Percentiles rank a stretch among this genome's conserved stretches.
These are phyloP conservation scores for Incumbomyces delicatus DNA, from an alignment of 2,329 filamentous ascomycete species.

Conservation along the genomic window DNA sequence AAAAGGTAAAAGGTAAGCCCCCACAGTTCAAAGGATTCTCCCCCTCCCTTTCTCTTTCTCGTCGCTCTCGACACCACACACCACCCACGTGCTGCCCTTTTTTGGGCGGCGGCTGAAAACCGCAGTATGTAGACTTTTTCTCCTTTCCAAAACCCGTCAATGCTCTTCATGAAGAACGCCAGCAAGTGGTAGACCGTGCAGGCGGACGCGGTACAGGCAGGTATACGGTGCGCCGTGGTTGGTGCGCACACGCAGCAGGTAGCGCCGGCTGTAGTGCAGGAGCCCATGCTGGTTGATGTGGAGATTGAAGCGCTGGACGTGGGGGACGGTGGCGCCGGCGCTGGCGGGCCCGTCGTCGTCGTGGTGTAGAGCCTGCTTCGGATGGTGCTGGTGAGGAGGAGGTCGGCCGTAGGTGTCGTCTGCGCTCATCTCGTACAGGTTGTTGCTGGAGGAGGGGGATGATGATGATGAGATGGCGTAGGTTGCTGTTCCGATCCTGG, in stretches of 20 bases:
- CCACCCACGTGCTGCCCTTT: no score
- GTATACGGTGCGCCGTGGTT: slow-evolving; percentile 37
- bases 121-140: no score
- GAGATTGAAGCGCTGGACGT: slow-evolving; percentile 32
- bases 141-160: background rate
- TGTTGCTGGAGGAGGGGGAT: background rate
- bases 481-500: slow-evolving; percentile 13
- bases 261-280: slow-evolving; percentile 24
- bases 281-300: slow-evolving; percentile 23
- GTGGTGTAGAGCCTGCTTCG: no score
- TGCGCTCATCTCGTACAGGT: background rate
- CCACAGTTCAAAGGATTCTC: no score
- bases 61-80: no score
- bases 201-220: slow-evolving; percentile 37
- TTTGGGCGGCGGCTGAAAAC: no score
- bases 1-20: no score
- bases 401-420: background rate
- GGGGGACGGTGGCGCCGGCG: slow-evolving; percentile 10
- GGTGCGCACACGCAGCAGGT: slow-evolving; percentile 32
- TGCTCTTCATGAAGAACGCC: no score
- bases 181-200: slow-evolving; percentile 29
- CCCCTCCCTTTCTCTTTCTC: no score
- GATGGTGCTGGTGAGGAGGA: no score
- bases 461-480: slow-evolving; percentile 10
- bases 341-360: no score